Base-by-base conservation (phyloP, 257 asterid genomes). In the Craterostigma plantagineum region DNA sequence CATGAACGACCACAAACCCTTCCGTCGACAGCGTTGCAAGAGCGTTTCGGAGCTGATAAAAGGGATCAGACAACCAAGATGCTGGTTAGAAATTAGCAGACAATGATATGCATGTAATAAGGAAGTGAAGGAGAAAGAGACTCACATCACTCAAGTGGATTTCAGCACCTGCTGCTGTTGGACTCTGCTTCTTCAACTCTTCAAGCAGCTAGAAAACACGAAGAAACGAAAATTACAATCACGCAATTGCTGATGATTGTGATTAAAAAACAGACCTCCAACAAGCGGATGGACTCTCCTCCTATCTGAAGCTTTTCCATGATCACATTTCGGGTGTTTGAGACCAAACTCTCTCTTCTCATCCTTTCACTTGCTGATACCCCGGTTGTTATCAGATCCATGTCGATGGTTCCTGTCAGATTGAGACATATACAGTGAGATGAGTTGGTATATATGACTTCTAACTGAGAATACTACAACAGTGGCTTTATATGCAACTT, bases 381-480 rank as follows among this genome's bases (percentile, higher is more conserved):
- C 59, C 99, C 99, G 40, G 99, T 83, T 38, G 92, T 90, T 51
- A 90, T 90, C 46, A 83, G 94, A 65, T 90, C 99, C 99, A 90
- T 90, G 55, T 90, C 99, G 48, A 90, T 90, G 27, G 99, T 83
- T 55, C 99, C 99, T 83, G 62, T 49, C 56, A 46, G 51, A 16
- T 37, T 42, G 5, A 38, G 30, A 23, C 42, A n/a, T n/a, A n/a
- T n/a, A n/a, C 17, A 33, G 10, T 51, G 14, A 1, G 3, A 34
- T 34, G 42, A 42, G 35, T 34, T 14, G 39, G 14, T 2, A n/a
- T n/a, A n/a, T n/a, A n/a, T n/a, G n/a, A n/a, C n/a, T n/a, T n/a
- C n/a, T n/a, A n/a, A n/a, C n/a, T n/a, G n/a, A n/a, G n/a, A n/a
- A 23, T 23, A 23, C 2, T 23, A 23, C 30, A 23, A 23, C 30